Evolutionary conservation across 202 grass and related monocot genomes (phyloP).

Genomic region (Schoenoplectus tabernaemontani): DNA sequence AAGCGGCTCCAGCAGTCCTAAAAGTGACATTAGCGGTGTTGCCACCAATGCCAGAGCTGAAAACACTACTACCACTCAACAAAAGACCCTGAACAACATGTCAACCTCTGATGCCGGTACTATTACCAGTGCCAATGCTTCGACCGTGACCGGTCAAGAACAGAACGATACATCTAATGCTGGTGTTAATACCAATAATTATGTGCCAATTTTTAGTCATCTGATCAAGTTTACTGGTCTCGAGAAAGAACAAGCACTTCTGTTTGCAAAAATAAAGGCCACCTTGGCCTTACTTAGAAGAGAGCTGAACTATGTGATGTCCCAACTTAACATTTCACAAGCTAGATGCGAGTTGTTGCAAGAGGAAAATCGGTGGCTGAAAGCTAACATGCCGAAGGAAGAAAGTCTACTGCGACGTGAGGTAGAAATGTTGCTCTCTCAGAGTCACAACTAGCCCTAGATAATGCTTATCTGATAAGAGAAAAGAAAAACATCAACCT

Average conservation of each 20-base stretch:
- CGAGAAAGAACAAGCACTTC: not conserved
- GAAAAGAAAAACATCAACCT: conserved; percentile 2
- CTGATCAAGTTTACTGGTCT: not conserved
- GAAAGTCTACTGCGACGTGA: not conserved
- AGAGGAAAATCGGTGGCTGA: conserved; percentile 1
- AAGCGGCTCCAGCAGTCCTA: too few relatives aligned
- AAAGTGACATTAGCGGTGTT: too few relatives aligned
- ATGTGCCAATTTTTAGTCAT: not conserved
- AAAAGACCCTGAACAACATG: too few relatives aligned
- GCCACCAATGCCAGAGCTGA: too few relatives aligned
- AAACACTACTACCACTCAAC: too few relatives aligned
- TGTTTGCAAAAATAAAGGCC: not conserved
- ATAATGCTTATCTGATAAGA: not conserved
- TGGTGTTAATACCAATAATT: too few relatives aligned
- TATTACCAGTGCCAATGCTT: not conserved
- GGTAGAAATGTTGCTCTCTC: not conserved
- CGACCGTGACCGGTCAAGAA: not conserved
- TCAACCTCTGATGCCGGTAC: not conserved
- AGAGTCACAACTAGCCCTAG: not conserved
- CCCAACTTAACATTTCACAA: conserved; percentile 4
- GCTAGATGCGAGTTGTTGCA: not conserved
- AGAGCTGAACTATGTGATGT: conserved; percentile 11
- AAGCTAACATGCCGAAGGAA: not conserved
- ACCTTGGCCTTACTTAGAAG: not conserved
- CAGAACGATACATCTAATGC: too few relatives aligned